phyloP scores from a whole-genome alignment of 73 alveolate genomes.

The Uronychia setigera region DNA sequence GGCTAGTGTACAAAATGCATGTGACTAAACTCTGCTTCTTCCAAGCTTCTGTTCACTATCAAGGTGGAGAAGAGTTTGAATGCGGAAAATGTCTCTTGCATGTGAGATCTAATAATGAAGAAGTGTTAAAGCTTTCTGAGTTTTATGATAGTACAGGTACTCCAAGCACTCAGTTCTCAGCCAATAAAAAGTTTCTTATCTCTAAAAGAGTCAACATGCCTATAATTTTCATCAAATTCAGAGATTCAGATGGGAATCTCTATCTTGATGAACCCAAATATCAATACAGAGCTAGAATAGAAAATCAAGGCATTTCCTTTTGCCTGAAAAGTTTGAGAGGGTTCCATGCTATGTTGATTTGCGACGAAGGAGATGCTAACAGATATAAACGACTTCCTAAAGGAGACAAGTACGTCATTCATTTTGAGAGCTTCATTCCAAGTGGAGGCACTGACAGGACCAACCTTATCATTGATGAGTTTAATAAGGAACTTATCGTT shows the following conservation, averaged over 20 bases:
- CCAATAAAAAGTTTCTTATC: background rate
- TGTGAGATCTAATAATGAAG: background rate
- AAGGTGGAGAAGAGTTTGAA: background rate
- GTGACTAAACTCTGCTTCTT: background rate
- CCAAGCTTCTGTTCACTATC: background rate
- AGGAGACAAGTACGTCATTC: background rate
- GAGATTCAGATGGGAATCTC: background rate
- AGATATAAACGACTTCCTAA: background rate
- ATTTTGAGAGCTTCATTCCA: background rate
- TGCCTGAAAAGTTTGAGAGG: background rate
- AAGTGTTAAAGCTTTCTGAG: background rate
- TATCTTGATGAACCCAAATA: background rate
- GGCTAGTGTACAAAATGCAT: background rate
- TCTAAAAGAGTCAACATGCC: background rate
- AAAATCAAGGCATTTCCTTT: background rate
- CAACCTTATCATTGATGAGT: background rate
- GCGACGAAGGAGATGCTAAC: background rate
- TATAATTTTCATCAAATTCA: background rate
- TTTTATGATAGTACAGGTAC: background rate
- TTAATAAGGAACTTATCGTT: background rate
- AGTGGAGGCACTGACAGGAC: background rate
- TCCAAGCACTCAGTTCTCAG: background rate
- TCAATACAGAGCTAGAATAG: background rate
- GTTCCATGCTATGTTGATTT: background rate
- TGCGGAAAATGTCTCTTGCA: background rate